These are phyloP conservation scores for Capsella rubella DNA, from an alignment of 441 rosid species.

Conservation along the genomic window DNA sequence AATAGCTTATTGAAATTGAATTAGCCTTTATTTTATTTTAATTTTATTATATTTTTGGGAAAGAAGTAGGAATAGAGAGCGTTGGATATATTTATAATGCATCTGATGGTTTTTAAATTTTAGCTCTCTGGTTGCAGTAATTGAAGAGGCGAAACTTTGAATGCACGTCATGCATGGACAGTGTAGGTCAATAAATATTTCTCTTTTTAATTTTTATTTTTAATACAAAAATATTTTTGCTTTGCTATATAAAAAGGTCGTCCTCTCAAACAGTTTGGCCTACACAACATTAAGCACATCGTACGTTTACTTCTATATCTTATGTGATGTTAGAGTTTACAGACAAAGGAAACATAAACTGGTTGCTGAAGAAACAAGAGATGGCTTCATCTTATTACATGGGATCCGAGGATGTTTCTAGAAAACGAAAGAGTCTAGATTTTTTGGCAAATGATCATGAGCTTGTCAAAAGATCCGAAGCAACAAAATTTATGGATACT, in stretches of 20 bases:
- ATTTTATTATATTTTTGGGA: not conserved
- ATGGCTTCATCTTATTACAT: not conserved
- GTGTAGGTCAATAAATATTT: conserved; percentile 11
- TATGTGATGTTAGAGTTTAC: conserved; percentile 31
- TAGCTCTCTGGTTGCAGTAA: conserved; percentile 39
- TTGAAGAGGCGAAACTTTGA: conserved; percentile 52
- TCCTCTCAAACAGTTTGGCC: conserved; percentile 12
- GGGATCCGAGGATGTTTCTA: conserved; percentile 44
- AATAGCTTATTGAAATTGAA: conserved; percentile 13
- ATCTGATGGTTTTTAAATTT: conserved; percentile 27
- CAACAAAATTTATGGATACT: conserved; percentile 33
- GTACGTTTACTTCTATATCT: not conserved
- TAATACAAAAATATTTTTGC: not conserved
- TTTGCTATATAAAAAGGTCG: conserved; percentile 42
- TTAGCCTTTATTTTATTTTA: conserved; percentile 3
- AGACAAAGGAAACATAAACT: conserved; percentile 46
- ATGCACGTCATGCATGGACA: conserved; percentile 58
- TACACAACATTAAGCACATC: conserved; percentile 38
- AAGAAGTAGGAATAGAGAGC: conserved; percentile 30
- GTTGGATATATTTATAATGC: conserved; percentile 34
- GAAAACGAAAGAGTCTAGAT: conserved; percentile 63
- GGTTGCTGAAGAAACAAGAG: conserved; percentile 47
- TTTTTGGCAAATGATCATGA: conserved; percentile 32
- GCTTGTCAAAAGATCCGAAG: conserved; percentile 40
- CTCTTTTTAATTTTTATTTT: not conserved